Conservation (phyloP, 768 basidiomycete genomes). For the Pisolithus microcarpus region DNA sequence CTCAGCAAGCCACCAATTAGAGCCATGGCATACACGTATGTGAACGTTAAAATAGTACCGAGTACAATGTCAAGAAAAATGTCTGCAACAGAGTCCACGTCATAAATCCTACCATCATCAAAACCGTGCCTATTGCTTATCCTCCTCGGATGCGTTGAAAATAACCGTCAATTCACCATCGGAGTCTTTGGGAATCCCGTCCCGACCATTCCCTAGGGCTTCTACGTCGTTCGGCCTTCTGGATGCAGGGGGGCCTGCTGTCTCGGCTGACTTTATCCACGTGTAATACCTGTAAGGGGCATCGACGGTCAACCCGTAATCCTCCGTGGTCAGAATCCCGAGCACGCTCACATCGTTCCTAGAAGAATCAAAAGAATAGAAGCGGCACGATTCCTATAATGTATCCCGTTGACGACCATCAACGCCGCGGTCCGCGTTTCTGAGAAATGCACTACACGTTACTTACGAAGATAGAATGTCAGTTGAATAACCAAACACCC, state of each 20-base stretch:
- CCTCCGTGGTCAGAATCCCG: background rate
- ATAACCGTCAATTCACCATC: conserved; percentile 13
- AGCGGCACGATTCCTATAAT: conserved; percentile 46
- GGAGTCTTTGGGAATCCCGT: conserved; percentile 12
- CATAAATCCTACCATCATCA: background rate
- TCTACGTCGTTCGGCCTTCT: conserved; percentile 36
- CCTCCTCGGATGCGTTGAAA: conserved; percentile 23
- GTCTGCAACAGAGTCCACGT: background rate
- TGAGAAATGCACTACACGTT: background rate
- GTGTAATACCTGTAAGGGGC: conserved; percentile 44
- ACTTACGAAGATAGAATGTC: conserved; percentile 70
- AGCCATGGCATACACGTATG: background rate
- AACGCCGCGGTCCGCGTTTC: background rate
- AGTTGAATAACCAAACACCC: conserved; percentile 67
- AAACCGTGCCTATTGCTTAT: conserved; percentile 6
- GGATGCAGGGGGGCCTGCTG: conserved; percentile 13
- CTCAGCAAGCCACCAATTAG: no score
- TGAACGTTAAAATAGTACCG: background rate
- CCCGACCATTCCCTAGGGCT: conserved; percentile 19
- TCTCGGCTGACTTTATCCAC: conserved; percentile 34
- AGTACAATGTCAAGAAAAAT: background rate
- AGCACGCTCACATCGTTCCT: conserved; percentile 55
- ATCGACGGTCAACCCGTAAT: background rate
- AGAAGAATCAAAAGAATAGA: conserved; percentile 62
- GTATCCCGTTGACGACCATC: conserved; percentile 2